A percentile compares a stretch with the other conserved stretches of the same genome.
Conservation (phyloP, 2,329 filamentous ascomycete species). For the Fusarium sp. region DNA sequence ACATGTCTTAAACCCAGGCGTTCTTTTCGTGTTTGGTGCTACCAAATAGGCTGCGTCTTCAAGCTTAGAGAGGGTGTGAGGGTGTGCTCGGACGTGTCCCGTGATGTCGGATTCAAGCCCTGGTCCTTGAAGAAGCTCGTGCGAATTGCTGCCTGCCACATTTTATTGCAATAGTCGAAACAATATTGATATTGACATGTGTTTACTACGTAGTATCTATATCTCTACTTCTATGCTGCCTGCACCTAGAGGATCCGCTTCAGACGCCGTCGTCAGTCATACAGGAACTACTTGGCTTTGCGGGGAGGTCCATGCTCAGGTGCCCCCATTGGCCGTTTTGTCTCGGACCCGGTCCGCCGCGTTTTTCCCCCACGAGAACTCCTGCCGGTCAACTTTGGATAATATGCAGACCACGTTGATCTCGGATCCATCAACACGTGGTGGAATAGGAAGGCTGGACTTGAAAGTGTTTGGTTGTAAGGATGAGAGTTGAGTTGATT, state of each 20-base stretch:
- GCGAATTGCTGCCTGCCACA: neutral
- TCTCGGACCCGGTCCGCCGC: neutral
- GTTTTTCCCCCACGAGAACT: neutral
- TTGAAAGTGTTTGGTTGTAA: neutral
- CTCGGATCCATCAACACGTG: neutral
- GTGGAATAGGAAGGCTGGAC: neutral
- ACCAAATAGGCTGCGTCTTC: constrained; percentile 1
- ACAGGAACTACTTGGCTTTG: neutral
- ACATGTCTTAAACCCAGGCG: constrained; percentile 16
- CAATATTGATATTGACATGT: neutral
- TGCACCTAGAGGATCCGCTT: neutral
- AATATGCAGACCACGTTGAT: neutral
- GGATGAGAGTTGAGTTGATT: neutral
- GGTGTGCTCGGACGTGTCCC: constrained; percentile 28
- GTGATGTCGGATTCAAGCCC: constrained; percentile 10
- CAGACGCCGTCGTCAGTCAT: neutral
- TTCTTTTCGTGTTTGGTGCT: constrained; percentile 5
- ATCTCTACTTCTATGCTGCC: neutral
- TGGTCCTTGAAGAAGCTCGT: neutral
- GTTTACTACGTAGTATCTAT: neutral
- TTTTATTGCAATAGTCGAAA: neutral
- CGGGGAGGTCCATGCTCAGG: neutral
- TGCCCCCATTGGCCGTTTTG: neutral
- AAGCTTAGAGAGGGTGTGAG: neutral
- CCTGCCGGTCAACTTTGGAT: neutral